Conservation (phyloP, 805 yeast species). For the Kluyveromyces lactis region DNA sequence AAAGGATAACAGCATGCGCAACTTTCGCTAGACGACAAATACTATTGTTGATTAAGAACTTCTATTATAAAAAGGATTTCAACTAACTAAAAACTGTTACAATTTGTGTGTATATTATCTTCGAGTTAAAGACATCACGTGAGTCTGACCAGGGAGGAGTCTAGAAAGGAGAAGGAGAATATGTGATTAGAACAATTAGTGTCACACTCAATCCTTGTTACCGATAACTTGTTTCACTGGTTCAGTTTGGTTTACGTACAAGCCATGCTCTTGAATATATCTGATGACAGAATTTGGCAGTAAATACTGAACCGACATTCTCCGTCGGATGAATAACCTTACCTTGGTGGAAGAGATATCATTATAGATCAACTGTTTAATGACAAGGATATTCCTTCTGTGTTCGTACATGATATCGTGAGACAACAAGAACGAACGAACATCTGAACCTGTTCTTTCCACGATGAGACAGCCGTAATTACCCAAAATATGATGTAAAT, state of each 20-base stretch:
- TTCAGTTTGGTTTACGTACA: constrained; percentile 79
- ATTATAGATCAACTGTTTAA: constrained; percentile 91
- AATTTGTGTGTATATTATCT: too few relatives aligned
- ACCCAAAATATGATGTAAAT: constrained; percentile 90
- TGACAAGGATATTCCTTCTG: constrained; percentile 83
- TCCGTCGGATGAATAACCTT: constrained; percentile 81
- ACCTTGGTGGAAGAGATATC: constrained; percentile 95
- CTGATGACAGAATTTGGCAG: constrained; percentile 91
- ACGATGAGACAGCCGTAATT: constrained; percentile 94
- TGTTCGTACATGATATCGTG: constrained; percentile 98
- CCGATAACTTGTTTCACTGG: constrained; percentile 84
- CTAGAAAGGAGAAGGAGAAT: too few relatives aligned
- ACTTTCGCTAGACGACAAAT: too few relatives aligned
- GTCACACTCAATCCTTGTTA: constrained; percentile 33
- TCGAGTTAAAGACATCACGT: too few relatives aligned
- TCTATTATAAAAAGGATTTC: too few relatives aligned
- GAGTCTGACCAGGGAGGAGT: too few relatives aligned
- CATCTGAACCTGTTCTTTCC: constrained; percentile 95
- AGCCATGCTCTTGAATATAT: constrained; percentile 85
- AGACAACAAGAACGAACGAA: constrained; percentile 78
- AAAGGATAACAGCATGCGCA: too few relatives aligned
- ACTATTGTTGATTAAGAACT: too few relatives aligned
- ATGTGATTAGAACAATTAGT: too few relatives aligned
- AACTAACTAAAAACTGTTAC: too few relatives aligned
- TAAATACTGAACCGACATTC: constrained; percentile 93